Percentiles rank a stretch among this genome's conserved stretches.
These are phyloP conservation scores for Fraxinus excelsior DNA, from an alignment of 257 asterid species.

Conservation along the genomic window DNA sequence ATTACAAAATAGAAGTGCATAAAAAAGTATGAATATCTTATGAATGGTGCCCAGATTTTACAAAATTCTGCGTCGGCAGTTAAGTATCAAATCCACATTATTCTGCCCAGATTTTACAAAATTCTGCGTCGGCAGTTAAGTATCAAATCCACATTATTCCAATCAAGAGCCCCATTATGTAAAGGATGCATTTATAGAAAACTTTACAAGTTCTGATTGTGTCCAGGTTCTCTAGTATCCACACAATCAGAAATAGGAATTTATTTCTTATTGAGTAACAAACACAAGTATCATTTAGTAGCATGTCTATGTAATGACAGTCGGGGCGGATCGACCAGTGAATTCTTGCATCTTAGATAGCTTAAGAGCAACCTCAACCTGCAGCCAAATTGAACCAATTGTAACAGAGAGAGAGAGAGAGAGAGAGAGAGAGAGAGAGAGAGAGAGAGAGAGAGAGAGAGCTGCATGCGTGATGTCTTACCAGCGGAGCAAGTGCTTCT, in stretches of 20 bases:
- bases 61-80: not conserved
- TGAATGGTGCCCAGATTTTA: not conserved
- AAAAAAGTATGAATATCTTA: no score
- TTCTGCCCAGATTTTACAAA: no score
- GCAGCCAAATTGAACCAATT: constrained; percentile 19
- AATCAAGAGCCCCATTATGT: not conserved
- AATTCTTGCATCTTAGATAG: constrained; percentile 86
- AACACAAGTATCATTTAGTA: not conserved
- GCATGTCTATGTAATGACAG: constrained; percentile 75
- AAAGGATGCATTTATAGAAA: not conserved
- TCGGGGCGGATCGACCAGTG: constrained; percentile 93
- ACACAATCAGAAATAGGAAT: not conserved
- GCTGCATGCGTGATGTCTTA: constrained; percentile 22
- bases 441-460: no score
- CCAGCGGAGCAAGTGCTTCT: constrained; percentile 92
- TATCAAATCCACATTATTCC: not conserved
- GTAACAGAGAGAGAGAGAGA: not conserved
- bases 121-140: no score
- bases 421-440: not conserved
- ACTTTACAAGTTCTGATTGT: not conserved
- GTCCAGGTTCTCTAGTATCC: not conserved
- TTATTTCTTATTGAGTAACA: not conserved
- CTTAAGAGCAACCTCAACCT: constrained; percentile 94
- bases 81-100: no score
- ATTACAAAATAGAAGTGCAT: no score